Percentiles rank a stretch among this genome's conserved stretches.
Conservation (phyloP, 2,329 filamentous ascomycete species). For the Pseudogymnoascus sp. region DNA sequence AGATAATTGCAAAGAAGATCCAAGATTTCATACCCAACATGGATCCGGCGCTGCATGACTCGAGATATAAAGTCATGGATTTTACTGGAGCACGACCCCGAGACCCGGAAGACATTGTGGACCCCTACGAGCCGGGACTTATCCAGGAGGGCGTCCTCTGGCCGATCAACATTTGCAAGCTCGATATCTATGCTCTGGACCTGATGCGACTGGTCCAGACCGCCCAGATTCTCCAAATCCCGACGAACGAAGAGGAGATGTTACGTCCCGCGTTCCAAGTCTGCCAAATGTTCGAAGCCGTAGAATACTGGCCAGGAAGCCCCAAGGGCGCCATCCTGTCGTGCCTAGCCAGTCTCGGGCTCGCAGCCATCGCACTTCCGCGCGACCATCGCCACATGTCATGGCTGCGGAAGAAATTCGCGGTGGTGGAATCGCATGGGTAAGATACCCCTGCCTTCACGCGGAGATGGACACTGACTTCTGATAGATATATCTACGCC, state of each 20-base stretch:
- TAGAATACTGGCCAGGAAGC: slow-evolving; percentile 62
- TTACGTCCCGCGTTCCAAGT: slow-evolving; percentile 54
- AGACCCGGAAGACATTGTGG: slow-evolving; percentile 58
- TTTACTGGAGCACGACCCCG: slow-evolving; percentile 47
- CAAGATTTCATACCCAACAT: slow-evolving; percentile 46
- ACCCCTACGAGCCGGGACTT: slow-evolving; percentile 62
- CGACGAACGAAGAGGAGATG: slow-evolving; percentile 45
- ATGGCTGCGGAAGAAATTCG: slow-evolving; percentile 76
- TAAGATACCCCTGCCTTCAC: slow-evolving; percentile 35
- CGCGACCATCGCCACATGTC: slow-evolving; percentile 61
- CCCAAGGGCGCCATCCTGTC: slow-evolving; percentile 64
- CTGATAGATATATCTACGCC: slow-evolving; percentile 71
- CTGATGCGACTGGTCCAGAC: slow-evolving; percentile 72
- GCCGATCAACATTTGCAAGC: slow-evolving; percentile 62
- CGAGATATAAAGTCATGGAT: slow-evolving; percentile 52
- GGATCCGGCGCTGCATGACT: slow-evolving; percentile 52
- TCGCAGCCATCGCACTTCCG: slow-evolving; percentile 72
- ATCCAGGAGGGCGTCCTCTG: slow-evolving; percentile 65
- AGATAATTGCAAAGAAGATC: slow-evolving; percentile 40
- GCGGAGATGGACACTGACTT: slow-evolving; percentile 11
- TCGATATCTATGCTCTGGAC: slow-evolving; percentile 71
- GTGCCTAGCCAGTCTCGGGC: slow-evolving; percentile 66
- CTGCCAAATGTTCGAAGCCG: slow-evolving; percentile 70
- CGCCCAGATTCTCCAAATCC: slow-evolving; percentile 42
- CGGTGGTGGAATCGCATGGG: slow-evolving; percentile 69